These are phyloP conservation scores for Daldinia decipiens DNA, from an alignment of 495 filamentous ascomycete genomes.

Conservation along the genomic window DNA sequence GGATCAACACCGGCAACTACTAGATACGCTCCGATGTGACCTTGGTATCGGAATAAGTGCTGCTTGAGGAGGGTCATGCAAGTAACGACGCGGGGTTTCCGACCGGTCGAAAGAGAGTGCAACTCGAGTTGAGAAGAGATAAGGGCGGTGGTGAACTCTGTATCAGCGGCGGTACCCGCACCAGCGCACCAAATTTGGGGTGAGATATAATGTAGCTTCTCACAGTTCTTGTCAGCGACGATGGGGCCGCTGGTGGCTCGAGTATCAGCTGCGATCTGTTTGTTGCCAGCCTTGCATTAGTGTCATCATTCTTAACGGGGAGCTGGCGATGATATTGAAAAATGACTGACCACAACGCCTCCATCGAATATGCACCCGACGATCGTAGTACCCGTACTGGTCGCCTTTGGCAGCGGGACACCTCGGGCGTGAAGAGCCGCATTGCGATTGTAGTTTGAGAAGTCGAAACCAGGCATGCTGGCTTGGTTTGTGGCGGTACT, in stretches of 20 bases:
- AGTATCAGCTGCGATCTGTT: constrained; percentile 93
- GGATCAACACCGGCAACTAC: constrained; percentile 98
- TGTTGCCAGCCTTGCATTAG: constrained; percentile 46
- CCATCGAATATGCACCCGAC: constrained; percentile 97
- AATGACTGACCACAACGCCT: constrained; percentile 82
- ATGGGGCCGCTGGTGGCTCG: constrained; percentile 97
- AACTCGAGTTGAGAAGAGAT: constrained; percentile 99
- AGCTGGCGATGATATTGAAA: neutral
- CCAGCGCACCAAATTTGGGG: constrained; percentile 99
- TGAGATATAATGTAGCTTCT: constrained; percentile 99
- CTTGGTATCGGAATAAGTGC: constrained; percentile 98
- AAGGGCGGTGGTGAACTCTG: constrained; percentile 97
- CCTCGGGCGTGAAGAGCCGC: constrained; percentile 91
- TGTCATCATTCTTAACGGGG: constrained; percentile 5
- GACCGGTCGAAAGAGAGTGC: constrained; percentile 92
- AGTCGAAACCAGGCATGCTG: constrained; percentile 98
- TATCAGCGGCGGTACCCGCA: constrained; percentile 97
- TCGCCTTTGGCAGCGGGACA: constrained; percentile 94
- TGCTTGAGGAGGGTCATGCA: constrained; percentile 99
- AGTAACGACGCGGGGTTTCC: constrained; percentile 95
- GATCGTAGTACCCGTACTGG: constrained; percentile 98
- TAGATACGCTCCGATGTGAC: constrained; percentile 97
- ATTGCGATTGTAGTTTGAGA: constrained; percentile 99
- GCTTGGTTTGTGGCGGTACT: constrained; percentile 28
- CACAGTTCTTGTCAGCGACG: constrained; percentile 99